Conservation (phyloP, 805 yeast genomes). For the Kodamaea nitidulidarum region DNA sequence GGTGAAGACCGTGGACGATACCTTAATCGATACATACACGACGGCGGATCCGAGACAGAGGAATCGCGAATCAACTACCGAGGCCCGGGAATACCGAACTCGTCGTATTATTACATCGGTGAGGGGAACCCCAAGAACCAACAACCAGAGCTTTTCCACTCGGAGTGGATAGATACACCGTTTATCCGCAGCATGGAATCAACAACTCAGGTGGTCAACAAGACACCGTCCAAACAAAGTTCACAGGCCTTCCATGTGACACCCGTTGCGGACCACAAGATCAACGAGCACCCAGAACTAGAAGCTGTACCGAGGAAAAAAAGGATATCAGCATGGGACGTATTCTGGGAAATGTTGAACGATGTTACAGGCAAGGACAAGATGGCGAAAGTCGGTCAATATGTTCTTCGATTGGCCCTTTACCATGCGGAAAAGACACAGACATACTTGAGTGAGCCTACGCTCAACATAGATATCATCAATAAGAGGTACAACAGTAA, state of each 20-base stretch:
- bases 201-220: conserved; percentile 3
- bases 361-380: conserved; percentile 68
- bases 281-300: conserved; percentile 2
- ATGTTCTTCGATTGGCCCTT: conserved; percentile 50
- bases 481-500: conserved; percentile 28
- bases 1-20: conserved; percentile 2
- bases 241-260: conserved; percentile 5
- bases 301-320: conserved; percentile 1
- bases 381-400: conserved; percentile 60
- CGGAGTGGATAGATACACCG: conserved; percentile 7
- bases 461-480: conserved; percentile 29
- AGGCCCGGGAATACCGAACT: conserved; percentile 4
- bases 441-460: conserved; percentile 29
- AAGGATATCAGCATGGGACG: conserved; percentile 31
- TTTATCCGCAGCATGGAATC: not conserved
- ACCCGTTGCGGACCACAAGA: conserved; percentile 7
- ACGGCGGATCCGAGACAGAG: not conserved
- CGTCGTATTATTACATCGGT: conserved; percentile 2
- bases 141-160: conserved; percentile 4
- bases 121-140: conserved; percentile 1
- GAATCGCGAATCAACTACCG: not conserved
- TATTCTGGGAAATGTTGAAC: conserved; percentile 50
- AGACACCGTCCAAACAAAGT: conserved; percentile 4
- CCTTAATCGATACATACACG: not conserved
- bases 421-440: conserved; percentile 43